Conservation (phyloP, 2,329 filamentous ascomycete genomes). For the Neoarthrinium moseri region DNA sequence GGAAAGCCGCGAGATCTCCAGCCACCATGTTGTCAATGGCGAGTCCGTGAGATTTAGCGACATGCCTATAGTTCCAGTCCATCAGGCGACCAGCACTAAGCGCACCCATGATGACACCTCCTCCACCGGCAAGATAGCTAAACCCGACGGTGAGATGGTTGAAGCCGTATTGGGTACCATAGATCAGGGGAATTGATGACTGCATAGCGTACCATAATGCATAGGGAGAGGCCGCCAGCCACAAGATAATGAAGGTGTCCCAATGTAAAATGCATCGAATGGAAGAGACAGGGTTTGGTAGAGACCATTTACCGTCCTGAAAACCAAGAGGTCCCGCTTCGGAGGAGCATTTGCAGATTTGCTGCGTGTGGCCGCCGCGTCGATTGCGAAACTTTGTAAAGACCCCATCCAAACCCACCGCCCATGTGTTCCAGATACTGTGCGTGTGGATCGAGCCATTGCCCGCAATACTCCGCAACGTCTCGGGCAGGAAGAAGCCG, state of each 20-base stretch:
- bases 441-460: slow-evolving; percentile 5
- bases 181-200: slow-evolving; percentile 8
- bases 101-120: slow-evolving; percentile 9
- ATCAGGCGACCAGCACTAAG: slow-evolving; percentile 10
- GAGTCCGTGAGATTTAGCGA: neutral
- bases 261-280: slow-evolving; percentile 16
- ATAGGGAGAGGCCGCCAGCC: neutral
- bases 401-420: neutral
- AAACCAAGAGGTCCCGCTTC: no score
- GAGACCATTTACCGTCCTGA: no score
- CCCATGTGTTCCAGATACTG: neutral
- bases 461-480: slow-evolving; percentile 12
- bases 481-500: slow-evolving; percentile 14
- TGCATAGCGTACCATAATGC: slow-evolving; percentile 5
- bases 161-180: slow-evolving; percentile 7
- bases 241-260: slow-evolving; percentile 13
- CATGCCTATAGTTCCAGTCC: slow-evolving; percentile 8
- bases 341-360: neutral
- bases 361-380: neutral
- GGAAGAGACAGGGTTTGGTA: slow-evolving; percentile 1
- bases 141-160: slow-evolving; percentile 10
- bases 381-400: neutral
- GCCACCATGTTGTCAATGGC: neutral
- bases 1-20: neutral
- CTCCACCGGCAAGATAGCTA: slow-evolving; percentile 4